phyloP scores from a whole-genome alignment of 2,329 filamentous ascomycete genomes.

The Sphaerulina vaccinii region DNA sequence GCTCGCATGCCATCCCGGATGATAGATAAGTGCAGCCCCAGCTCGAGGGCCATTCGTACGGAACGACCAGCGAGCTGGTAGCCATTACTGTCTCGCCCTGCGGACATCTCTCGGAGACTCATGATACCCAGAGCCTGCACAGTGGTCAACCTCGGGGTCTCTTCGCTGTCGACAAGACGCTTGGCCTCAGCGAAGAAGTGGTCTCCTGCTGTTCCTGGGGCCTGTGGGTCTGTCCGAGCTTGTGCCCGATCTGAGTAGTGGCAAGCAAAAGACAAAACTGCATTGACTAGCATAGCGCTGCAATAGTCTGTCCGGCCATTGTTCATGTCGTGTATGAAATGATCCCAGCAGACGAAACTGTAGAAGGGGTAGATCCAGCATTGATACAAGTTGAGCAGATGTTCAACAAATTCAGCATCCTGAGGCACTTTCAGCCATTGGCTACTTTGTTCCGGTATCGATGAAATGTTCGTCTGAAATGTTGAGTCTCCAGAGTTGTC shows the following conservation, averaged over 20 bases:
- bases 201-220: slow-evolving; percentile 66
- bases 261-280: slow-evolving; percentile 37
- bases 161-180: slow-evolving; percentile 56
- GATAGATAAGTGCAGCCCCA: slow-evolving; percentile 61
- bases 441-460: slow-evolving; percentile 11
- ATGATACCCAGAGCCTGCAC: slow-evolving; percentile 75
- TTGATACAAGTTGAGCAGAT: slow-evolving; percentile 38
- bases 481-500: slow-evolving; percentile 23
- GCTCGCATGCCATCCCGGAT: slow-evolving; percentile 39
- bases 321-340: slow-evolving; percentile 66
- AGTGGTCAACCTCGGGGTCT: slow-evolving; percentile 65
- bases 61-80: slow-evolving; percentile 73
- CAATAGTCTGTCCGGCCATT: slow-evolving; percentile 63
- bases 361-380: slow-evolving; percentile 72
- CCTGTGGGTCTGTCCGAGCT: slow-evolving; percentile 61
- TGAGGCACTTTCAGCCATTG: slow-evolving; percentile 36
- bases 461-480: slow-evolving; percentile 5
- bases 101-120: slow-evolving; percentile 70
- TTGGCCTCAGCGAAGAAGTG: slow-evolving; percentile 72
- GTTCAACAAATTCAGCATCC: slow-evolving; percentile 38
- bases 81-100: slow-evolving; percentile 67
- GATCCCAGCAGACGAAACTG: slow-evolving; percentile 68
- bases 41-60: slow-evolving; percentile 68
- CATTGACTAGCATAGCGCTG: slow-evolving; percentile 50
- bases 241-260: slow-evolving; percentile 59